Evolutionary conservation across 257 asterid species (phyloP).

Genomic region (Lavandula angustifolia): DNA sequence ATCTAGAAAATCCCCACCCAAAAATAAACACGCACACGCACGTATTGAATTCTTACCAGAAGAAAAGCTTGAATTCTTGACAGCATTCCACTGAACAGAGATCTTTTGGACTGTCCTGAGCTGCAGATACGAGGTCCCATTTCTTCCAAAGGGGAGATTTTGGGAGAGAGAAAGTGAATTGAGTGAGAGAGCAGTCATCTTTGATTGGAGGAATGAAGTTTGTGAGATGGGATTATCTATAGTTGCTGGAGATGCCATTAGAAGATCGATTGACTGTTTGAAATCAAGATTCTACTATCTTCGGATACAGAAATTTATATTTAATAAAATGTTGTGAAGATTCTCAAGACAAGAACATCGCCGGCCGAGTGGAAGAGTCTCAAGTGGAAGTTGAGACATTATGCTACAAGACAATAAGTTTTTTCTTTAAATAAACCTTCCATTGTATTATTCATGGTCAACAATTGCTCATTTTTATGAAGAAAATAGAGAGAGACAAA

Average conservation of each 20-base stretch:
- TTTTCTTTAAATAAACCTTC: neutral
- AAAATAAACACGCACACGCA: neutral
- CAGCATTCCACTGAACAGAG: conserved; percentile 28
- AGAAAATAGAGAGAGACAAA: no score
- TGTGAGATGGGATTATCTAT: conserved; percentile 45
- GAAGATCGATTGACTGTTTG: conserved; percentile 21
- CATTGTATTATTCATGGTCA: no score
- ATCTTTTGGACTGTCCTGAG: conserved; percentile 24
- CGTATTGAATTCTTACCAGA: conserved; percentile 37
- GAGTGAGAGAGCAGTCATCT: conserved; percentile 31
- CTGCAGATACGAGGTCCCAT: conserved; percentile 34
- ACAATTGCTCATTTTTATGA: no score
- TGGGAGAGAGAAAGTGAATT: conserved; percentile 31
- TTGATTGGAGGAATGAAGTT: conserved; percentile 29
- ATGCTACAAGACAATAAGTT: neutral
- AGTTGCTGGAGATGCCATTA: conserved; percentile 46
- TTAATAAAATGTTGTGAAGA: neutral
- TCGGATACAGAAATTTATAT: neutral
- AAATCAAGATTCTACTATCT: neutral
- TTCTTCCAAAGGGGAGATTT: conserved; percentile 38
- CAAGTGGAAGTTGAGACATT: neutral
- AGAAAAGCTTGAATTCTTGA: conserved; percentile 47
- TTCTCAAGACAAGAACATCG: neutral
- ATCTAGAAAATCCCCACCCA: neutral
- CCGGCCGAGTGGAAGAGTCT: conserved; percentile 16